These are phyloP conservation scores for Fusarium robinianum DNA, from an alignment of 2,329 filamentous ascomycete genomes.

Conservation along the genomic window DNA sequence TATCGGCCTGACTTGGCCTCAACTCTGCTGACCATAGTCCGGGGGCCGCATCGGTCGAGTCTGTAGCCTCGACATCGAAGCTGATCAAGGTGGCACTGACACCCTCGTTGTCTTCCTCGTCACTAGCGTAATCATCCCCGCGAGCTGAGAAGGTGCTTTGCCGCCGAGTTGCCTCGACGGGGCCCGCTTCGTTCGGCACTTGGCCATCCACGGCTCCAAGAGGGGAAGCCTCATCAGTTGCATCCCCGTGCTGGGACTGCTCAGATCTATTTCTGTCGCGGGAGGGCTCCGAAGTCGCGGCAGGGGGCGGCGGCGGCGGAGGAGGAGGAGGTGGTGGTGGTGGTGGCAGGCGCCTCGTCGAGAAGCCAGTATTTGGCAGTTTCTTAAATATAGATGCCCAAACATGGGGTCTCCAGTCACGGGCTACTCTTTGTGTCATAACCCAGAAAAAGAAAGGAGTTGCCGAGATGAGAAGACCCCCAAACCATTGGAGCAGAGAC, in stretches of 20 bases:
- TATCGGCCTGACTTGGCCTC: conserved; percentile 52
- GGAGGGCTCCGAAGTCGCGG: too few species aligned
- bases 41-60: conserved; percentile 54
- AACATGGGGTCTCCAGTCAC: conserved; percentile 43
- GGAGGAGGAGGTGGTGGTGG: conserved; percentile 27
- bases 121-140: conserved; percentile 58
- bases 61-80: conserved; percentile 64
- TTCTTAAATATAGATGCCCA: conserved; percentile 45
- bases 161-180: conserved; percentile 45
- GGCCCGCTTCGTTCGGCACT: conserved; percentile 31
- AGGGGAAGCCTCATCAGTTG: conserved; percentile 33
- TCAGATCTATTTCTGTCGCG: conserved; percentile 26
- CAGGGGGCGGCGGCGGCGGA: conserved; percentile 25
- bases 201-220: conserved; percentile 40
- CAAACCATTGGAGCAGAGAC: conserved; percentile 51
- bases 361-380: conserved; percentile 47
- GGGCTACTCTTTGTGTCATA: conserved; percentile 47
- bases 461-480: conserved; percentile 47
- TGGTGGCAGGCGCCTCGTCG: conserved; percentile 29
- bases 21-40: conserved; percentile 64
- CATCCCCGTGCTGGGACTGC: conserved; percentile 28
- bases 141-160: conserved; percentile 53
- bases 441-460: conserved; percentile 55
- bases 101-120: conserved; percentile 61
- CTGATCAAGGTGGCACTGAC: conserved; percentile 62